Conservation (phyloP, 768 basidiomycete species). For the Boletus rufocinnamomeus region DNA sequence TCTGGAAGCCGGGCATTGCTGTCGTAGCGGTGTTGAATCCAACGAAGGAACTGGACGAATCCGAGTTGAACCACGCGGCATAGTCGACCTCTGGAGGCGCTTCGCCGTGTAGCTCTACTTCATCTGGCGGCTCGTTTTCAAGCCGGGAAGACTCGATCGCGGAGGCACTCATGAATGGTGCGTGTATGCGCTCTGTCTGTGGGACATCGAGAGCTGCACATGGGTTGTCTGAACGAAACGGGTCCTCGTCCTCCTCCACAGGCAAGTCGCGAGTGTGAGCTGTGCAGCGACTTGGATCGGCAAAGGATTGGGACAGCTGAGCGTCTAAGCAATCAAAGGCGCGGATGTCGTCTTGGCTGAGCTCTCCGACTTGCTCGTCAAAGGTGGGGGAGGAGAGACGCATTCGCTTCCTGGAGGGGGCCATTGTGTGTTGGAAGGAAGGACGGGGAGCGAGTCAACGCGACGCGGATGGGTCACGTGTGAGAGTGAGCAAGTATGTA, state of each 20-base stretch:
- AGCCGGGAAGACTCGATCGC: constrained; percentile 3
- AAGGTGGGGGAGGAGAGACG: constrained; percentile 69
- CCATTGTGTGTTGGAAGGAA: no score
- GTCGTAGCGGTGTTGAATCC: constrained; percentile 42
- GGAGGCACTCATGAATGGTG: constrained; percentile 23
- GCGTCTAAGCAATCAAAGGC: constrained; percentile 56
- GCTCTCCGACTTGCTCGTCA: constrained; percentile 50
- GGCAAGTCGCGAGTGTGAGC: background rate
- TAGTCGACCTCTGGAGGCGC: constrained; percentile 43
- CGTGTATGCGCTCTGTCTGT: constrained; percentile 12
- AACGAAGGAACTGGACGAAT: constrained; percentile 27
- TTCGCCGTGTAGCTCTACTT: constrained; percentile 41
- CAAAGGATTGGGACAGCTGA: constrained; percentile 40
- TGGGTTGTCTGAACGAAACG: constrained; percentile 14
- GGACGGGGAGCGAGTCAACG: background rate
- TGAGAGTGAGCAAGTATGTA: no score
- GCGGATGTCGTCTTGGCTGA: constrained; percentile 56
- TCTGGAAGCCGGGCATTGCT: constrained; percentile 22
- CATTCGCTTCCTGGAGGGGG: constrained; percentile 55
- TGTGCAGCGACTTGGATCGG: background rate
- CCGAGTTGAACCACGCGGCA: constrained; percentile 52
- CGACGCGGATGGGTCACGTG: constrained; percentile 21
- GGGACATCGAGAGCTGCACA: background rate
- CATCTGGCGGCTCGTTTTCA: constrained; percentile 4
- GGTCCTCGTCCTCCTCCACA: constrained; percentile 24